Conservation (phyloP, 1,284 basidiomycete species). For the Austroboletus novae-zelandiae region DNA sequence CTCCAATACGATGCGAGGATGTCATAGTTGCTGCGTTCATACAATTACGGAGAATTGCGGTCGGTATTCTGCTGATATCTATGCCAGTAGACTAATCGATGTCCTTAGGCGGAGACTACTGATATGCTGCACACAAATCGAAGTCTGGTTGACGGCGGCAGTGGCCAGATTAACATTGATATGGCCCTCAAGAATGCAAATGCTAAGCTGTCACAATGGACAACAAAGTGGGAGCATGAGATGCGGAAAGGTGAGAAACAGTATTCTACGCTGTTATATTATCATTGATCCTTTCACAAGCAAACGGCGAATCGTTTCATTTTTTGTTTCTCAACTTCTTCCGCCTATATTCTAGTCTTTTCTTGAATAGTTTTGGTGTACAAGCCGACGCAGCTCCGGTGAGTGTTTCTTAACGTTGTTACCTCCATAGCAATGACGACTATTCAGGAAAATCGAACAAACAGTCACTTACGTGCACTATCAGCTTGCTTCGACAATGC, state of each 20-base stretch:
- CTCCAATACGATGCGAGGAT: conserved; percentile 66
- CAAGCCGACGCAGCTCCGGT: conserved; percentile 59
- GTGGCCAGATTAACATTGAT: conserved; percentile 67
- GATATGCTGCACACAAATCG: conserved; percentile 65
- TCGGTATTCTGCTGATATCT: conserved; percentile 35
- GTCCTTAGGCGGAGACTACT: conserved; percentile 64
- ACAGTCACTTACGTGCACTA: conserved; percentile 65
- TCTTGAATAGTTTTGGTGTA: conserved; percentile 79
- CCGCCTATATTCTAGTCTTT: conserved; percentile 71
- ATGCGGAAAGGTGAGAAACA: conserved; percentile 58
- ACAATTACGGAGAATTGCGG: conserved; percentile 69
- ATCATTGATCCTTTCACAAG: conserved; percentile 36
- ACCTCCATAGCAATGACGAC: conserved; percentile 3
- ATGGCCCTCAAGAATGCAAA: conserved; percentile 69
- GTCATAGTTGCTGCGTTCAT: conserved; percentile 76
- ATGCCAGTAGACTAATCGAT: conserved; percentile 8
- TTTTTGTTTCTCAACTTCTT: conserved; percentile 70
- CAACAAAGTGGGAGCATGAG: conserved; percentile 62
- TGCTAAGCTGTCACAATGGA: conserved; percentile 66
- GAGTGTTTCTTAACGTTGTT: conserved; percentile 22
- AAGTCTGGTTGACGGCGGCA: conserved; percentile 41
- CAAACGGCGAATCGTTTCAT: conserved; percentile 67
- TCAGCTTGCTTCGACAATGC: conserved; percentile 71
- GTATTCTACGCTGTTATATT: not conserved
- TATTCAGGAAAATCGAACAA: conserved; percentile 43